Base-by-base conservation (phyloP, 306 rosid genomes). In the Inga laurina region DNA sequence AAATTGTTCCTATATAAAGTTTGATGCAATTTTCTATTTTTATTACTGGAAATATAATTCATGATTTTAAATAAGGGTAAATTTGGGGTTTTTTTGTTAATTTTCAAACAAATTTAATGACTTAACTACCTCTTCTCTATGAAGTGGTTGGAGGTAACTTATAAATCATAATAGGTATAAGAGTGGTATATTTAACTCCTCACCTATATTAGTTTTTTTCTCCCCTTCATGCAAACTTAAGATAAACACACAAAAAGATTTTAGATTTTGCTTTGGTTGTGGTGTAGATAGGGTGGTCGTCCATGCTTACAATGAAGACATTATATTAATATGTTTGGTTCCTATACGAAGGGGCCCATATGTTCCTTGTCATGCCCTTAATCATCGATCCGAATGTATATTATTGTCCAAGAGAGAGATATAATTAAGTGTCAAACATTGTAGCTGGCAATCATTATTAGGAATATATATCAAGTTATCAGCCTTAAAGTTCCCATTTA, bases 261-360 rank as follows among this genome's bases (percentile, higher is more conserved):
- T 51, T 51, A 39, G 43, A 39, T 39, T 14, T 16, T 51, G 76
- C 71, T 79, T 68, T 5, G 74, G 54, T 49, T 66, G 30, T 56
- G 46, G 69, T 79, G 68, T 79, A 81, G 74, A 79, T 79, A 74
- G 69, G 44, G 70, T 61, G 69, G 75, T 72, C 84, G 57, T 78
- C 77, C 89, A 76, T 85, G 88, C 87, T 81, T 79, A 70, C 79
- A 70, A 72, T 72, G 41, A 86, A 88, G 85, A 79, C 88, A 65
- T 71, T 78, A 51, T 51, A 51, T 51, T 48, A 16, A 14, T 51
- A 78, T 37, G 41, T 62, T 79, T 59, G 81, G 75, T 82, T 81
- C 82, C 90, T 79, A 83, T 83, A 78, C 2, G 43, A n/a, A 10
- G 64, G 88, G 91, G 19, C 84, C 91, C 88, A 75, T 77, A 41